Conservation (phyloP, 2,329 filamentous ascomycete species). For the Penicillium sp. region DNA sequence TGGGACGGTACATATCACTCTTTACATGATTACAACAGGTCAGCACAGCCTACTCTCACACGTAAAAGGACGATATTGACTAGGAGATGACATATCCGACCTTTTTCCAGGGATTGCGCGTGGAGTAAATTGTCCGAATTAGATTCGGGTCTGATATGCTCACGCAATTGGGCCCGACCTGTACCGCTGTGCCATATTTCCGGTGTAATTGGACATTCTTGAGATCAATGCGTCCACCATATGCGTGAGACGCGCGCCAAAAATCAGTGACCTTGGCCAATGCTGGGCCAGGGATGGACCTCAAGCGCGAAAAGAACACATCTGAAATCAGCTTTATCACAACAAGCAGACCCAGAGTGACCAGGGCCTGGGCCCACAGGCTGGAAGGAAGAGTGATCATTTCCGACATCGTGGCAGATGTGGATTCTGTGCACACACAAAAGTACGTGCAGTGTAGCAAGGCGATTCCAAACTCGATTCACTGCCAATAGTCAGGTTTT, state of each 20-base stretch:
- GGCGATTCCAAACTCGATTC: background rate
- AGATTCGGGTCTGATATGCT: conserved; percentile 40
- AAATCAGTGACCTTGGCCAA: conserved; percentile 15
- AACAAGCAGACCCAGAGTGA: conserved; percentile 6
- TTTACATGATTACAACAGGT: conserved; percentile 2
- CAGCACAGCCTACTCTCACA: background rate
- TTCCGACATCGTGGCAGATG: background rate
- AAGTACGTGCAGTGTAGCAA: background rate
- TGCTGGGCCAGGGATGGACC: conserved; percentile 12
- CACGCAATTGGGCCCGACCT: conserved; percentile 39
- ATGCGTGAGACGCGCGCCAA: conserved; percentile 13
- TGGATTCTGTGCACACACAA: background rate
- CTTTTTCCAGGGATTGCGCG: conserved; percentile 21
- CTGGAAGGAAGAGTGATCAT: conserved; percentile 1
- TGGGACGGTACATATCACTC: conserved; percentile 29
- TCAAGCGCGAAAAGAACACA: conserved; percentile 10
- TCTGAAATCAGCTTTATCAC: conserved; percentile 11
- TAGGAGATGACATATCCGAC: background rate
- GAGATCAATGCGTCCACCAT: conserved; percentile 12
- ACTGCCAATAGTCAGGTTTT: background rate
- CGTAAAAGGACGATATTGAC: background rate
- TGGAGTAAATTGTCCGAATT: conserved; percentile 36
- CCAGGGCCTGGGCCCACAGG: conserved; percentile 8
- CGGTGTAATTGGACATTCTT: conserved; percentile 32
- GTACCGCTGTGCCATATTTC: conserved; percentile 40